Conservation (phyloP, 2,329 filamentous ascomycete species). For the Tolypocladium endophyticum region DNA sequence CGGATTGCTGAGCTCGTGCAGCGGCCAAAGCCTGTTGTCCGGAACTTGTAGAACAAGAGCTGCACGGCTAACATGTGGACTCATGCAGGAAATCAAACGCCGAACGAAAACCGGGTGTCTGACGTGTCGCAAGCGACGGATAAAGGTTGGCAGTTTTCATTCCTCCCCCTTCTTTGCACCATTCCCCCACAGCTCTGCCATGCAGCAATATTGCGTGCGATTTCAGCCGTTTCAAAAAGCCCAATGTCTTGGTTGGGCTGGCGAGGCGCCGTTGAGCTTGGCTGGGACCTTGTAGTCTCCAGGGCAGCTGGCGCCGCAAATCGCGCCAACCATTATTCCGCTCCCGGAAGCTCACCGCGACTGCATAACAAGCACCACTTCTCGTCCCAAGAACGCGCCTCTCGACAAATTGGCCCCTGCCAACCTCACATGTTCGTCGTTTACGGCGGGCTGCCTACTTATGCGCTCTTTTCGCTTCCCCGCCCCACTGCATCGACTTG, state of each 20-base stretch:
- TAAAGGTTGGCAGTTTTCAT: conserved; percentile 40
- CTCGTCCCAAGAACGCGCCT: not conserved
- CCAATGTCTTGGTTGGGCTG: not conserved
- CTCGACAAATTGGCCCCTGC: not conserved
- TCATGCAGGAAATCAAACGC: conserved; percentile 47
- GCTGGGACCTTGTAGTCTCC: not conserved
- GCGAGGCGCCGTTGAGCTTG: not conserved
- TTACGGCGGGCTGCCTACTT: not conserved
- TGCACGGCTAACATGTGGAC: not conserved
- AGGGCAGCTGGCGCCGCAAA: not conserved
- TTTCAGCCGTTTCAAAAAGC: not conserved
- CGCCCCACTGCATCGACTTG: not conserved
- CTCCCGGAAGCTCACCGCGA: not conserved
- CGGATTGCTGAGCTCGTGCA: not conserved
- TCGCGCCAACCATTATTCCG: conserved; percentile 1
- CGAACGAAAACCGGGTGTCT: conserved; percentile 54
- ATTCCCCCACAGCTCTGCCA: not conserved
- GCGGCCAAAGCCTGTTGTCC: not conserved
- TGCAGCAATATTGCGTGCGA: not conserved
- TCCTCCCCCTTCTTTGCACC: not conserved
- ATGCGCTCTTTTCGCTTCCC: not conserved
- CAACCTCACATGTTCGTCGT: not conserved
- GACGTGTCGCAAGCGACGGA: conserved; percentile 50
- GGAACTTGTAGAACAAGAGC: not conserved
- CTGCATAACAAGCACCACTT: not conserved